Conservation (phyloP, 805 yeast species). For the Ogataea sp. region DNA sequence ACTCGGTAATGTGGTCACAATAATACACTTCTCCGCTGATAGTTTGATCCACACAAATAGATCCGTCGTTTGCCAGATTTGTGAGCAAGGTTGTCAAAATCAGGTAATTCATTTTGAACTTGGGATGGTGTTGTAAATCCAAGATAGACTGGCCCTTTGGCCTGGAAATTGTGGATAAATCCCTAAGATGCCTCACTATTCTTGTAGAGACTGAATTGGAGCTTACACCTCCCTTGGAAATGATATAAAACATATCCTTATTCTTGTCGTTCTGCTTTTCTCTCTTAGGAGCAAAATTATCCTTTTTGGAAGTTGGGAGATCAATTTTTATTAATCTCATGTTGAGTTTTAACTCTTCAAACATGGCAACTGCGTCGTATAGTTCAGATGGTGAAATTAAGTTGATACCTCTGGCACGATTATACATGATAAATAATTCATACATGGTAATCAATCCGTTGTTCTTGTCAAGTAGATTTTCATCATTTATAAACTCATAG, state of each 20-base stretch:
- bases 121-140: conserved; percentile 17
- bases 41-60: conserved; percentile 19
- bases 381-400: conserved; percentile 67
- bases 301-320: conserved; percentile 16
- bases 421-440: conserved; percentile 58
- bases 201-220: conserved; percentile 16
- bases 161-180: too few species aligned
- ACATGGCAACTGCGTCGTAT: conserved; percentile 47
- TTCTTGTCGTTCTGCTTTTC: too few species aligned
- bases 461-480: conserved; percentile 35
- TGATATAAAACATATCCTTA: conserved; percentile 16
- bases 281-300: conserved; percentile 19
- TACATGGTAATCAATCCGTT: conserved; percentile 55
- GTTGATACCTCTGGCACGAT: conserved; percentile 56
- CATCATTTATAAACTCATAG: conserved; percentile 54
- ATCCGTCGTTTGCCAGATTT: conserved; percentile 15
- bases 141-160: conserved; percentile 23
- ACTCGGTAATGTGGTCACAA: conserved; percentile 17
- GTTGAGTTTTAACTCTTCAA: conserved; percentile 36
- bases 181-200: conserved; percentile 10
- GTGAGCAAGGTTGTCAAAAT: conserved; percentile 21
- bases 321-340: conserved; percentile 28
- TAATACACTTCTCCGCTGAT: conserved; percentile 23
- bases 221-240: conserved; percentile 17
- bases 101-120: conserved; percentile 20